Evolutionary conservation across 2,329 filamentous ascomycete species (phyloP).

Genomic region (Trichoderma sp.): DNA sequence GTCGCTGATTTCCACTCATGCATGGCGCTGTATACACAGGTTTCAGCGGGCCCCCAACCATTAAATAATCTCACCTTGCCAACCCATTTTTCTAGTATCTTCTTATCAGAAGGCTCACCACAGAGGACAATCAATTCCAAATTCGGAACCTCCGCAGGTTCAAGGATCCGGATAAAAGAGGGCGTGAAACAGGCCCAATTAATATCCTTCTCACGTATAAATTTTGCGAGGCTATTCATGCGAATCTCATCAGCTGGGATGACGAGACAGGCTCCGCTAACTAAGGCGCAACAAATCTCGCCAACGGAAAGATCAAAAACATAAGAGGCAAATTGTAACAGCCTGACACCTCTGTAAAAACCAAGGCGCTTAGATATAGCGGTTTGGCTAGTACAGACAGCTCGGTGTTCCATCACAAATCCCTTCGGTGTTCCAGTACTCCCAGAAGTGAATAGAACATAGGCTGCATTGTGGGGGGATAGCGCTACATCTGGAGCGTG

Average conservation of each 20-base stretch:
- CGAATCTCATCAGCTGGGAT: slow-evolving; percentile 10
- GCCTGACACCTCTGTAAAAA: neutral
- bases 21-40: slow-evolving; percentile 7
- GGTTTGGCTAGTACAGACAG: slow-evolving; percentile 36
- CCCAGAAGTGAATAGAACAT: slow-evolving; percentile 20
- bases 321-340: neutral
- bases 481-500: slow-evolving; percentile 22
- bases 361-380: neutral
- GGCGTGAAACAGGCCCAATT: slow-evolving; percentile 14
- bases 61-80: slow-evolving; percentile 20
- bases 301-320: slow-evolving; percentile 16
- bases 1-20: slow-evolving; percentile 12
- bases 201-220: neutral
- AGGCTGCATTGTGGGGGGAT: neutral
- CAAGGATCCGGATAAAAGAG: neutral
- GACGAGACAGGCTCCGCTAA: neutral
- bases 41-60: slow-evolving; percentile 23
- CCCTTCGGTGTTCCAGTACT: slow-evolving; percentile 23
- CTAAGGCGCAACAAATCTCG: slow-evolving; percentile 4
- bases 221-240: neutral
- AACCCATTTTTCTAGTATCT: slow-evolving; percentile 17
- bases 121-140: slow-evolving; percentile 7
- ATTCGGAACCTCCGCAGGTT: neutral
- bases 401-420: slow-evolving; percentile 35
- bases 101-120: slow-evolving; percentile 16